Percentiles rank a stretch among this genome's conserved stretches.
These are phyloP conservation scores for Whalleya microplaca DNA, from an alignment of 2,329 filamentous ascomycete genomes.

Conservation along the genomic window DNA sequence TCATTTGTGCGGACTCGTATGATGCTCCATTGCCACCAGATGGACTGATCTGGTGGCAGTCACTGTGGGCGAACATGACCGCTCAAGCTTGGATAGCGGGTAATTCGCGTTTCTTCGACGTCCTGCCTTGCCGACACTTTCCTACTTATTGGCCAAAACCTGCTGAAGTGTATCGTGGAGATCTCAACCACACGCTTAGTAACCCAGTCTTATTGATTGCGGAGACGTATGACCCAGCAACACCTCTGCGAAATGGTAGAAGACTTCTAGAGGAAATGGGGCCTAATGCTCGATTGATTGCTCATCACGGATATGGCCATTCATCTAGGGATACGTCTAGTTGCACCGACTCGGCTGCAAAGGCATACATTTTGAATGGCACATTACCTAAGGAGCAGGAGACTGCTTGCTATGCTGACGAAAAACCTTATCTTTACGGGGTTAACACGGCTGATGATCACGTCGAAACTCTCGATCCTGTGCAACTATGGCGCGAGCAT, in stretches of 20 bases:
- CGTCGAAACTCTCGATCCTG: conserved; percentile 7
- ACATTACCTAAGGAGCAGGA: conserved; percentile 45
- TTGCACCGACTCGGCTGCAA: conserved; percentile 49
- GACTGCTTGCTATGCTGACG: conserved; percentile 50
- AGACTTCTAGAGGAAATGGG: conserved; percentile 51
- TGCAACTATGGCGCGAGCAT: conserved; percentile 33
- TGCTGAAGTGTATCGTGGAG: conserved; percentile 52
- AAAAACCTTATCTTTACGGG: conserved; percentile 52
- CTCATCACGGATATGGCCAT: conserved; percentile 55
- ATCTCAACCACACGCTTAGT: conserved; percentile 47
- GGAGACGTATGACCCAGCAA: conserved; percentile 54
- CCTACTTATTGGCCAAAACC: conserved; percentile 48
- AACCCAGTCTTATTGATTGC: conserved; percentile 52
- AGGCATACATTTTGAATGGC: conserved; percentile 46
- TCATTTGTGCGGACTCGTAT: conserved; percentile 52
- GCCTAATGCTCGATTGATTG: conserved; percentile 50
- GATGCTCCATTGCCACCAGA: conserved; percentile 45
- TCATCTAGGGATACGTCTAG: conserved; percentile 48
- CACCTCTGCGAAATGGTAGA: conserved; percentile 52
- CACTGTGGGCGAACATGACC: conserved; percentile 53
- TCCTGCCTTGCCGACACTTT: conserved; percentile 53
- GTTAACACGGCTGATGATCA: conserved; percentile 21
- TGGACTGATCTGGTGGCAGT: conserved; percentile 49
- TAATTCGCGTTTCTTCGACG: conserved; percentile 48
- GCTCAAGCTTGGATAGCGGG: conserved; percentile 49